Conservation (phyloP, 495 filamentous ascomycete species). For the Penicillium roqueforti region DNA sequence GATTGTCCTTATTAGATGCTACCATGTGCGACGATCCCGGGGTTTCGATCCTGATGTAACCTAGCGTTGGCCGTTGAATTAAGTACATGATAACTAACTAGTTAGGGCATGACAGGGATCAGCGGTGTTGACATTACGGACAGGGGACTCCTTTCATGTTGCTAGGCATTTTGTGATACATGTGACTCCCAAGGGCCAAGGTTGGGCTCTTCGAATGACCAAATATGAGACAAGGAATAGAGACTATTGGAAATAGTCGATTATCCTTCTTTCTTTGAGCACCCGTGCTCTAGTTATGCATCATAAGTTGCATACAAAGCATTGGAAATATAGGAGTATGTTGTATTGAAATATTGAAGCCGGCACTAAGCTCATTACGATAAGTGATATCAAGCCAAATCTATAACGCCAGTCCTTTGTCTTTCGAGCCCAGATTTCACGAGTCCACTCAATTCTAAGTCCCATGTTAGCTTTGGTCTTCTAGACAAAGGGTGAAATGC, state of each 20-base stretch:
- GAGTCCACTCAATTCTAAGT: background rate
- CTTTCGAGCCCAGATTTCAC: background rate
- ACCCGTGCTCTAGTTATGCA: too few species aligned
- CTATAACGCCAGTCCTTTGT: background rate
- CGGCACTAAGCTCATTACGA: background rate
- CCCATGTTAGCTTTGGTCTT: background rate
- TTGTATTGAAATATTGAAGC: background rate
- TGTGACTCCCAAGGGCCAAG: background rate
- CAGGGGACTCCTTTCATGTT: background rate
- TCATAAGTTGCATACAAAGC: background rate
- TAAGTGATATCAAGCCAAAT: background rate
- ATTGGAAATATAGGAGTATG: background rate
- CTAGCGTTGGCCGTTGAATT: background rate
- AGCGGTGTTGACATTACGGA: background rate
- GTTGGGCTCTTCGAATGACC: background rate
- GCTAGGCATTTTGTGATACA: background rate
- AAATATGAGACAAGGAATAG: background rate
- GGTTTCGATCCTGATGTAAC: background rate
- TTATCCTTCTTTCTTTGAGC: background rate
- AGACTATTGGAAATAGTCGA: slow-evolving; percentile 1
- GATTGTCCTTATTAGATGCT: background rate
- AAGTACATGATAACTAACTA: background rate
- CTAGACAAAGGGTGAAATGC: background rate
- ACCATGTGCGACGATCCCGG: slow-evolving; percentile 1
- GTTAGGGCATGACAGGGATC: background rate